phyloP scores from a whole-genome alignment of 2,329 filamentous ascomycete species.

The Paracorniculantispora psalliotae region DNA sequence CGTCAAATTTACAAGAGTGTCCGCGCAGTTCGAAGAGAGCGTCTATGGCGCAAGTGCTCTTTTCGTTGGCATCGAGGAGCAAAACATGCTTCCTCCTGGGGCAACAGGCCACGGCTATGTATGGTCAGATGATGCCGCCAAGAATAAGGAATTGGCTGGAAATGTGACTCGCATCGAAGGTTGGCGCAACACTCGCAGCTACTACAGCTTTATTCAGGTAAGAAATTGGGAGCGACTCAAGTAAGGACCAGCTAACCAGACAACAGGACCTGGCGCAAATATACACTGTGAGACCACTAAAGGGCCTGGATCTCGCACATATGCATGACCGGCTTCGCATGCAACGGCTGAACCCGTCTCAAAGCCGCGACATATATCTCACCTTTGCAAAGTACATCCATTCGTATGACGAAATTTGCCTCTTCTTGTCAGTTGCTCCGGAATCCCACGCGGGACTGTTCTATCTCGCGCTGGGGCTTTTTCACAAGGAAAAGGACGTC shows the following conservation, averaged over 20 bases:
- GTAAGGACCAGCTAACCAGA: constrained; percentile 15
- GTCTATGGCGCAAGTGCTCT: constrained; percentile 92
- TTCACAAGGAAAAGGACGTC: constrained; percentile 81
- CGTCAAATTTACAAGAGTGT: constrained; percentile 86
- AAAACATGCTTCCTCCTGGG: constrained; percentile 51
- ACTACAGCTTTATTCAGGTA: constrained; percentile 91
- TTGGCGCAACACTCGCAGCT: constrained; percentile 88
- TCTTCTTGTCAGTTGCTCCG: constrained; percentile 75
- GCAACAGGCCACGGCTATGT: constrained; percentile 88
- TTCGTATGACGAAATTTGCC: constrained; percentile 78
- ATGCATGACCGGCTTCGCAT: constrained; percentile 87
- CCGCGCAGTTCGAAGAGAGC: constrained; percentile 89
- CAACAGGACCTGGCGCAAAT: constrained; percentile 59
- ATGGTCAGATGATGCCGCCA: constrained; percentile 78
- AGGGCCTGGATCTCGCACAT: constrained; percentile 82
- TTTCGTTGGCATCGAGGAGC: constrained; percentile 74
- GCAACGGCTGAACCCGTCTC: constrained; percentile 68
- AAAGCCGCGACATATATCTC: constrained; percentile 80
- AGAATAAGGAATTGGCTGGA: constrained; percentile 80
- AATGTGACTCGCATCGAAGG: constrained; percentile 93
- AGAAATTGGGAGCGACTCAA: constrained; percentile 15
- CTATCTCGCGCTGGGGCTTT: constrained; percentile 83
- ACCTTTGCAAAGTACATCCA: constrained; percentile 71
- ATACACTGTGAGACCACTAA: constrained; percentile 62
- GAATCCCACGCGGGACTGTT: constrained; percentile 86